Evolutionary conservation across 2,329 filamentous ascomycete genomes (phyloP), one percentile per base, ranked within the genome.

Genomic region (Colletotrichum echinochloae): DNA sequence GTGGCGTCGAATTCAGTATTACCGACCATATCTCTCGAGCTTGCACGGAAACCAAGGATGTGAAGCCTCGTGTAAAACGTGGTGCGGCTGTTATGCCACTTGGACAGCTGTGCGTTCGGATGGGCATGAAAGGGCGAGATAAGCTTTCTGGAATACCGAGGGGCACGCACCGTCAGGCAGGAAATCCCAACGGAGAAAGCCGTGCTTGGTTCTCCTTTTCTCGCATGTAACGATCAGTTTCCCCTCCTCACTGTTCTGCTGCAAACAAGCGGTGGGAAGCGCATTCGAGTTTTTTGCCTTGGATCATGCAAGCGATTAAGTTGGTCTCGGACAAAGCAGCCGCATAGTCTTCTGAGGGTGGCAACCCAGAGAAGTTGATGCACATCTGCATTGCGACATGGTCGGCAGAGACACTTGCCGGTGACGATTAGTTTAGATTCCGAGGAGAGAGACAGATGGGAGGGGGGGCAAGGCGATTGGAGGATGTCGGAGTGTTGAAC

Each of bases 71-170:
- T 55, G 54, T 57, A 37, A 37, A 41, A 61, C 49, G 33, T 23
- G 18, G 52, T 28, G 41, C 44, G 18, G 33, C n/a, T n/a, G n/a
- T 16, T 28, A 70, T 52, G 44, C 39, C 56, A 66, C 64, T 56
- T 57, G 41, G 67, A 70, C 63, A 56, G 49, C 61, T 41, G 62
- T 66, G 46, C 14, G 63, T 6, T 49, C 63, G 51, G 33, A 54
- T 46, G 37, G 65, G 54, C 52, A 63, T 37, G 64, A 59, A 54
- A 28, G 54, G 23, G 65, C 59, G 46, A 68, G 51, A 62, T 64
- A 63, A 54, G 37, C 48, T 60, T 52, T 33, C 51, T 33, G 14
- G 30, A 30, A 35, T 51, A 60, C 52, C 54, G 33, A 51, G 46
- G 14, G 44, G n/a, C 59, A 49, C 44, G 59, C 54, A 23, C n/a